These are phyloP conservation scores for Fusarium nurragi DNA, from an alignment of 2,329 filamentous ascomycete species.

Conservation along the genomic window DNA sequence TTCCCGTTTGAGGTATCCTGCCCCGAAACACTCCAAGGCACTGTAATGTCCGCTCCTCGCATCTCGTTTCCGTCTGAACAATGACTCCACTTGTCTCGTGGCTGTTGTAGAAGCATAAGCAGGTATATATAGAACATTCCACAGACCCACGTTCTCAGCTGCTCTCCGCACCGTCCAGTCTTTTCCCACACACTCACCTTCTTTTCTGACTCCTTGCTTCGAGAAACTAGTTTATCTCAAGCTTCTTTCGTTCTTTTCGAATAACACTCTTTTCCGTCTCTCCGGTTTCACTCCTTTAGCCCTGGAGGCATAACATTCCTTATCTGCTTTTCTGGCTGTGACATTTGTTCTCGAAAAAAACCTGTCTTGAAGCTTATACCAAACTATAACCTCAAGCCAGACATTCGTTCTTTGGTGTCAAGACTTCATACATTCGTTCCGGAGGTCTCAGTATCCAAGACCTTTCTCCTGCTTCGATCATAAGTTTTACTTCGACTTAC, in stretches of 20 bases:
- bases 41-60: slow-evolving; percentile 14
- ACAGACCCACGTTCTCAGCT: slow-evolving; percentile 3
- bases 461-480: not conserved
- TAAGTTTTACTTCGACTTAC: slow-evolving; percentile 25
- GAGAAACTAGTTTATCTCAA: slow-evolving; percentile 25
- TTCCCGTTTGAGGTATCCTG: slow-evolving; percentile 15
- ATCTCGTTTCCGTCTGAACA: slow-evolving; percentile 24
- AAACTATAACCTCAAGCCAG: not conserved
- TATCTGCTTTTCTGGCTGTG: slow-evolving; percentile 19
- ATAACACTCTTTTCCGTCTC: slow-evolving; percentile 10
- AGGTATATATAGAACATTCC: slow-evolving; percentile 35
- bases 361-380: not conserved
- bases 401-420: not conserved
- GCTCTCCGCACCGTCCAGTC: slow-evolving; percentile 31
- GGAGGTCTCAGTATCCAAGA: slow-evolving; percentile 8
- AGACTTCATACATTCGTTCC: slow-evolving; percentile 2
- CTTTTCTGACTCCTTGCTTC: slow-evolving; percentile 20
- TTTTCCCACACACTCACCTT: slow-evolving; percentile 15
- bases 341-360: not conserved
- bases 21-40: slow-evolving; percentile 16
- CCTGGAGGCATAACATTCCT: slow-evolving; percentile 38
- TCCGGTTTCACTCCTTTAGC: slow-evolving; percentile 33
- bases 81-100: slow-evolving; percentile 18
- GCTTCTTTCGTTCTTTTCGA: slow-evolving; percentile 23
- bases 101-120: slow-evolving; percentile 12